Conservation (phyloP, 139 green algal species). For the Auxenochlorella pyrenoidosa region DNA sequence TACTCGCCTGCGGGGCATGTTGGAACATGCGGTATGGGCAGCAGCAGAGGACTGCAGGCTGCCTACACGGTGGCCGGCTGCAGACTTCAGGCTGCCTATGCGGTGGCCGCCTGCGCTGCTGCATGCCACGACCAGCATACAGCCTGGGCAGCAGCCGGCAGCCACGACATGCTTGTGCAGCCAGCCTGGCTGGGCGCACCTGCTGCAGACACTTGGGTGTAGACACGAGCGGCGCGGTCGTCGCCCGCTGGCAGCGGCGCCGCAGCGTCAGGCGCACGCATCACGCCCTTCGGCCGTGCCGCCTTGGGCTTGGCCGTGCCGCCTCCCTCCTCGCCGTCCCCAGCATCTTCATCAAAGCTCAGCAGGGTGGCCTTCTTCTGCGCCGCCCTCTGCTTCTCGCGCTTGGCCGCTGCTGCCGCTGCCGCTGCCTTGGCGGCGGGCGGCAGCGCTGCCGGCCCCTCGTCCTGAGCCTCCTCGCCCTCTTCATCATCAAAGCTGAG, state of each 20-base stretch:
- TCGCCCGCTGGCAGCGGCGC: neutral
- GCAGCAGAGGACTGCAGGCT: neutral
- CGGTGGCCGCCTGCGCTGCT: too few relatives aligned
- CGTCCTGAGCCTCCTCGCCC: conserved; percentile 6
- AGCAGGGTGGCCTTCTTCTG: conserved; percentile 31
- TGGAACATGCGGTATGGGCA: neutral
- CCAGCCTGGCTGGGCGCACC: neutral
- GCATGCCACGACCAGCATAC: too few relatives aligned
- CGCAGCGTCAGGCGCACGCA: conserved; percentile 23
- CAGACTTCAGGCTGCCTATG: too few relatives aligned
- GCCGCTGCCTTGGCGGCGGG: conserved; percentile 28
- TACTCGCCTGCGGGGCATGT: conserved; percentile 69
- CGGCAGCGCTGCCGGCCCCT: neutral
- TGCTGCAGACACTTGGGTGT: conserved; percentile 36
- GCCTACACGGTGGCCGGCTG: too few relatives aligned
- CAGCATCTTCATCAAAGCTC: conserved; percentile 37
- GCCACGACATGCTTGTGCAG: neutral
- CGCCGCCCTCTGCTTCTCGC: conserved; percentile 1
- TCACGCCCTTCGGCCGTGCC: neutral
- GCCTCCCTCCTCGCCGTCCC: conserved; percentile 5
- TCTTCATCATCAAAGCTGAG: conserved; percentile 41
- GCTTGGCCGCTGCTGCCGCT: neutral
- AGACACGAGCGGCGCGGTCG: conserved; percentile 13
- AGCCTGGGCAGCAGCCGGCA: too few relatives aligned
- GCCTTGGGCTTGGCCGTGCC: neutral